Conservation (phyloP, 2,329 filamentous ascomycete genomes). For the Cladosporium sp. region DNA sequence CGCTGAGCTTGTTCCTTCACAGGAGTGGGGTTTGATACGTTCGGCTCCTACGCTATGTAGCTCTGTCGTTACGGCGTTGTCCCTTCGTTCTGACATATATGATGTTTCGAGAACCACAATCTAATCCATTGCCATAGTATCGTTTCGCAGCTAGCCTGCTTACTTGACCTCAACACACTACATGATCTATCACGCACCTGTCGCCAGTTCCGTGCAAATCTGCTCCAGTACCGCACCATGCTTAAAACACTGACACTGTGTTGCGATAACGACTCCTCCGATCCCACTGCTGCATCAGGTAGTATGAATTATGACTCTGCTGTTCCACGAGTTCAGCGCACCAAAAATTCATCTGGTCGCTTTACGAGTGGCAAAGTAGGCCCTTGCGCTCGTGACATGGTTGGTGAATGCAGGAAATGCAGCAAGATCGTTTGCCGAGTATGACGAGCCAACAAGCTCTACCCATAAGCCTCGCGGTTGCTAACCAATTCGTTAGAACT, state of each 20-base stretch:
- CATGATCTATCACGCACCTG: slow-evolving; percentile 79
- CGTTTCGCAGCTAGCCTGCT: slow-evolving; percentile 67
- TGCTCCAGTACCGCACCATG: slow-evolving; percentile 72
- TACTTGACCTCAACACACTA: slow-evolving; percentile 82
- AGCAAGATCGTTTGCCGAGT: slow-evolving; percentile 76
- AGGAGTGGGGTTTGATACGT: no score
- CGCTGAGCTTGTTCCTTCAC: neutral
- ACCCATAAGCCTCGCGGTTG: neutral
- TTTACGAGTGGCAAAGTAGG: slow-evolving; percentile 65
- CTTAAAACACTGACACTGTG: slow-evolving; percentile 72
- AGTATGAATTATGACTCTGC: neutral
- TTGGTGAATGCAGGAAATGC: slow-evolving; percentile 76
- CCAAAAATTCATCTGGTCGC: slow-evolving; percentile 23
- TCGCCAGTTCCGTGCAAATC: slow-evolving; percentile 69
- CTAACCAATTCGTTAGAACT: slow-evolving; percentile 60
- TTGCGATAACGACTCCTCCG: slow-evolving; percentile 64
- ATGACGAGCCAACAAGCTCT: slow-evolving; percentile 21
- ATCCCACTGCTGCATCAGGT: neutral
- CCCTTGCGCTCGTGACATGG: slow-evolving; percentile 81
- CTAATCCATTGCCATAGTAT: slow-evolving; percentile 54
- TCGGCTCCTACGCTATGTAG: neutral
- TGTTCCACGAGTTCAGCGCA: neutral
- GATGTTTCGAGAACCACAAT: no score
- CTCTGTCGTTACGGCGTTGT: no score
- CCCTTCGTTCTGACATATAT: neutral